Evolutionary conservation across 306 rosid genomes (phyloP), one percentile per base, ranked within the genome.

Genomic region (Prunus salicina): DNA sequence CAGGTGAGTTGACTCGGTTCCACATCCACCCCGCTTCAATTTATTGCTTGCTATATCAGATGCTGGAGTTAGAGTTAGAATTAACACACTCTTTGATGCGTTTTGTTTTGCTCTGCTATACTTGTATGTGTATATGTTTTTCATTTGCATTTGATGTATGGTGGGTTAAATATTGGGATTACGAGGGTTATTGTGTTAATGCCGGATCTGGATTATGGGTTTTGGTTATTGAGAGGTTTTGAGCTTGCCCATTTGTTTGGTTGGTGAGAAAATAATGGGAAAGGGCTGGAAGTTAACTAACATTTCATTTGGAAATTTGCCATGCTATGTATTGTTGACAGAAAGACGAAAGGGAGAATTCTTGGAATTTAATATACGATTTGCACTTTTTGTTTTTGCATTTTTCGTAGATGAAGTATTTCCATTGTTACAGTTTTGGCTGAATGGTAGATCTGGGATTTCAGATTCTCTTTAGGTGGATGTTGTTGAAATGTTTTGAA

Each of bases 1-100:
- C 85, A 65, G 88, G 88, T 84, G 49, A 74, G 79, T 49, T 28
- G 27, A 55, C 69, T 64, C 71, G 6, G 30, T 73, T 63, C 82
- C 30, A 49, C 52, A 0, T 46, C 24, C 28, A 18, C 27, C 20
- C 43, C 69, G 67, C 71, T 67, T 63, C 78, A 16, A 73, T 73
- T 67, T 34, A 45, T 41, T 28, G 27, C 41, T 5, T 71, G 43
- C 52, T 47, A 57, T 28, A 65, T 66, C 68, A 38, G 24, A 50
- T n/a, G 6, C 69, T 78, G 47, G 65, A 71, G 25, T 46, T 30
- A 10, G 61, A 63, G n/a, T 12, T 78, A 22, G 12, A 28, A 15
- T 50, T 70, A 30, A 5, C 11, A 14, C 7, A 2, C 66, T 51
- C 10, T 77, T 32, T 38, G 43, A 34, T 24, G n/a, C n/a, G 3